A percentile compares a stretch with the other conserved stretches of the same genome.
These are phyloP conservation scores for Saccharomyces paradoxus DNA, from an alignment of 805 yeast species.

Conservation along the genomic window DNA sequence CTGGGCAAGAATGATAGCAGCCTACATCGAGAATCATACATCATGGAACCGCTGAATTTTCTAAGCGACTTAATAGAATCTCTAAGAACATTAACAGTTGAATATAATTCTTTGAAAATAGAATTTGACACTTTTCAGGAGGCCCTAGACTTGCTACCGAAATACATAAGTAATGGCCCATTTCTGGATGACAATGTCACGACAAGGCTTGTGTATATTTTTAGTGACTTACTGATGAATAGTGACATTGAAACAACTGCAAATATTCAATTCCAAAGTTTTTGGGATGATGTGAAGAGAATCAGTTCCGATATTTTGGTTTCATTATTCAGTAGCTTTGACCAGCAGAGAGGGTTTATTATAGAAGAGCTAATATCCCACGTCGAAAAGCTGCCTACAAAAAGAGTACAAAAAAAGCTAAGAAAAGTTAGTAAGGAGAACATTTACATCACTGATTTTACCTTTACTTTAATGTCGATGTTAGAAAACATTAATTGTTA, in stretches of 20 bases:
- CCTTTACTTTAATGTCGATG: constrained; percentile 20
- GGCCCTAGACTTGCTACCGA: constrained; percentile 16
- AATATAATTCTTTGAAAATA: constrained; percentile 3
- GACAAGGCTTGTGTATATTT: constrained; percentile 52
- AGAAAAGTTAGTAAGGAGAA: constrained; percentile 10
- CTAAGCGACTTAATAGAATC: constrained; percentile 28
- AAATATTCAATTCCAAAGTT: constrained; percentile 9
- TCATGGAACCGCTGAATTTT: constrained; percentile 36
- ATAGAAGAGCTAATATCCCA: constrained; percentile 50
- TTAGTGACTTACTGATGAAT: constrained; percentile 20
- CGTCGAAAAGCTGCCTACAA: constrained; percentile 41
- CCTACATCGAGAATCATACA: constrained; percentile 39
- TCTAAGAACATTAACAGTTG: constrained; percentile 25
- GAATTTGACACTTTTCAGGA: constrained; percentile 14
- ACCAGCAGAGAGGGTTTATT: constrained; percentile 52
- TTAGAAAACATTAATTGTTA: constrained; percentile 19
- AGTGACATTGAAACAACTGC: constrained; percentile 7
- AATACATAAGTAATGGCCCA: constrained; percentile 16
- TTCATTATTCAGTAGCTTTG: constrained; percentile 34
- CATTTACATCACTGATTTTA: constrained; percentile 22
- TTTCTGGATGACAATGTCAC: constrained; percentile 43
- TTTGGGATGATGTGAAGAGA: constrained; percentile 17
- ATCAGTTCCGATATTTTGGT: constrained; percentile 23
- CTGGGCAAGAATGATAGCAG: constrained; percentile 36
- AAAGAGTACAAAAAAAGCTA: constrained; percentile 30